Conservation (phyloP, 2,329 filamentous ascomycete genomes). For the Botrytis tulipae region DNA sequence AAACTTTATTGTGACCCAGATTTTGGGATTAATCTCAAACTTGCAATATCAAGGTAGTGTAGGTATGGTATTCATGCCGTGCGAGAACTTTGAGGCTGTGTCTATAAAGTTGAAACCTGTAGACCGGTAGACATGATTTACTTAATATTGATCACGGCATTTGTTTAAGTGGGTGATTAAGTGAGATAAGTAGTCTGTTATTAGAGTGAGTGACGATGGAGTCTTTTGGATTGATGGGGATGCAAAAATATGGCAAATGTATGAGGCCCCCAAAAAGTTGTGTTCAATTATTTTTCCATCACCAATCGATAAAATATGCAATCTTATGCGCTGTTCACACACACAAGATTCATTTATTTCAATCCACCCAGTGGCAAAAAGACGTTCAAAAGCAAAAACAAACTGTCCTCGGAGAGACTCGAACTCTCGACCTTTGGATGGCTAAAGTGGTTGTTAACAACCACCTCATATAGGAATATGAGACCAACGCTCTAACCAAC, state of each 20-base stretch:
- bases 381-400: not conserved
- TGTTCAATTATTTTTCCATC: not conserved
- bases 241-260: not conserved
- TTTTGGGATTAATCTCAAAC: not conserved
- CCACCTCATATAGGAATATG: conserved; percentile 31
- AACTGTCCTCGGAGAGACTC: conserved; percentile 45
- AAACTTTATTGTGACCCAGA: not conserved
- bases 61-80: not conserved
- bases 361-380: not conserved
- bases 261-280: not conserved
- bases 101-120: not conserved
- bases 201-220: not conserved
- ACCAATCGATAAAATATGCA: not conserved
- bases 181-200: not conserved
- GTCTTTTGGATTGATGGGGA: not conserved
- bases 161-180: not conserved
- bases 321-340: too few species aligned
- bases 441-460: conserved; percentile 16
- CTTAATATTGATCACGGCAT: not conserved
- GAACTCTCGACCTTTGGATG: conserved; percentile 50
- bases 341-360: not conserved
- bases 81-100: not conserved
- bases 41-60: not conserved
- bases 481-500: conserved; percentile 47
- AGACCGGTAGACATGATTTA: not conserved